Evolutionary conservation across 2,329 filamentous ascomycete genomes (phyloP).

Genomic region (Calonectria honghensis): DNA sequence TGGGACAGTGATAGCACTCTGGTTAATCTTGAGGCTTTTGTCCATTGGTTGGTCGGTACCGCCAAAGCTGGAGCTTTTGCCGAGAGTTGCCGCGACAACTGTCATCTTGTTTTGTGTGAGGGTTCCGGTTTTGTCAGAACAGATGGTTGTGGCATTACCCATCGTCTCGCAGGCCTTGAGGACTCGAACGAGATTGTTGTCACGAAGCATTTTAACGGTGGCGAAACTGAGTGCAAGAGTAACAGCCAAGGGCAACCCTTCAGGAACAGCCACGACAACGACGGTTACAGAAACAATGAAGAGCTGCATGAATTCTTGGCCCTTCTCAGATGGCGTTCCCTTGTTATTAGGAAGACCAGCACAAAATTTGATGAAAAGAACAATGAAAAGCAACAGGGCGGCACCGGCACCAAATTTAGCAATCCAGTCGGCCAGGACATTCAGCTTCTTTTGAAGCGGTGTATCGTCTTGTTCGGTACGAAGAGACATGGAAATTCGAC

Average conservation of each 20-base stretch:
- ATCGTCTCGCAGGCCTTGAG: conserved; percentile 83
- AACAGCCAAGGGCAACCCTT: conserved; percentile 80
- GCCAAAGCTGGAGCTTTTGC: conserved; percentile 62
- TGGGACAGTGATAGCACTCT: conserved; percentile 47
- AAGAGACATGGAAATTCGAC: conserved; percentile 74
- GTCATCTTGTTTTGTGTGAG: conserved; percentile 81
- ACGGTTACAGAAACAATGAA: conserved; percentile 80
- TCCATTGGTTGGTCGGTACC: conserved; percentile 49
- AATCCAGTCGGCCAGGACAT: conserved; percentile 57
- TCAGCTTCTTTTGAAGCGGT: conserved; percentile 73
- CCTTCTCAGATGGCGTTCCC: conserved; percentile 72
- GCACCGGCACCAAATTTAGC: conserved; percentile 75
- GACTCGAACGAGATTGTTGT: conserved; percentile 81
- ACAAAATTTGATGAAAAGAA: conserved; percentile 86
- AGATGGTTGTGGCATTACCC: conserved; percentile 84
- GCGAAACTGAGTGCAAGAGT: conserved; percentile 81
- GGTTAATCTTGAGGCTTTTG: conserved; percentile 48
- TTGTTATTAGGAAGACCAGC: conserved; percentile 74
- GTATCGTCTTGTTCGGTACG: conserved; percentile 71
- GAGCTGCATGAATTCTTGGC: conserved; percentile 75
- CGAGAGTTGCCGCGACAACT: conserved; percentile 81
- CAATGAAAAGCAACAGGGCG: conserved; percentile 83
- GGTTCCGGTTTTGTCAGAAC: conserved; percentile 76
- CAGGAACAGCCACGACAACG: conserved; percentile 80
- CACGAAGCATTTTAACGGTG: conserved; percentile 81